phyloP scores from a whole-genome alignment of 1,284 basidiomycete genomes.

The Stygiomarasmius scandens region DNA sequence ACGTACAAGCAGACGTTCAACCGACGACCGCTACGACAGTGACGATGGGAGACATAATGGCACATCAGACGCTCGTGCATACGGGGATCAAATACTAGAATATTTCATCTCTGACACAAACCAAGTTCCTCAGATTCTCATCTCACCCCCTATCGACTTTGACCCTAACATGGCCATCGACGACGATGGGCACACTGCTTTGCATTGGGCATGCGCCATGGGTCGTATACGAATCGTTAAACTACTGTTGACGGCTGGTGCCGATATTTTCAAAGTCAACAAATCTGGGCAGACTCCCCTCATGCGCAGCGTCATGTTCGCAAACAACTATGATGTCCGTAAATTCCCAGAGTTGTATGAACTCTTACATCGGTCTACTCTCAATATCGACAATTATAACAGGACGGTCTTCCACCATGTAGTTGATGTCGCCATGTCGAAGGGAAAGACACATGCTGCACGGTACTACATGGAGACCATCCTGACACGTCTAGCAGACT shows the following conservation, averaged over 20 bases:
- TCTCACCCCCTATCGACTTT: conserved; percentile 89
- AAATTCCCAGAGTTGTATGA: conserved; percentile 99
- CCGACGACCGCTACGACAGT: conserved; percentile 34
- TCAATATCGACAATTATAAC: conserved; percentile 98
- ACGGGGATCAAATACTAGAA: conserved; percentile 96
- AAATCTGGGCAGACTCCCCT: conserved; percentile 95
- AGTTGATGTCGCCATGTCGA: conserved; percentile 97
- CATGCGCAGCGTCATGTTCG: conserved; percentile 99
- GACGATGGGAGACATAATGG: conserved; percentile 40
- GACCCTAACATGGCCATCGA: conserved; percentile 97
- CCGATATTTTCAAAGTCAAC: conserved; percentile 97
- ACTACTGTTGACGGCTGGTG: conserved; percentile 90
- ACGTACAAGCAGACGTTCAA: conserved; percentile 36
- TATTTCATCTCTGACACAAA: conserved; percentile 99
- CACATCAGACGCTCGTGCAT: conserved; percentile 55
- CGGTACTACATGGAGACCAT: conserved; percentile 99
- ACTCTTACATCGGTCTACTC: conserved; percentile 92
- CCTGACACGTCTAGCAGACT: conserved; percentile 87
- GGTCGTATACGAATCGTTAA: conserved; percentile 97
- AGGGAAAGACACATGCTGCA: conserved; percentile 96
- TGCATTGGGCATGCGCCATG: conserved; percentile 99
- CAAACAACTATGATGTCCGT: conserved; percentile 99
- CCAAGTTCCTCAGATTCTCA: conserved; percentile 87
- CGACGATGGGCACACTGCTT: conserved; percentile 95
- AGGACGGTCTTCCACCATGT: conserved; percentile 99